A percentile compares a stretch with the other conserved stretches of the same genome.
These are phyloP conservation scores for Aegilops longissima DNA, from an alignment of 176 grass and related monocot genomes.

Conservation along the genomic window DNA sequence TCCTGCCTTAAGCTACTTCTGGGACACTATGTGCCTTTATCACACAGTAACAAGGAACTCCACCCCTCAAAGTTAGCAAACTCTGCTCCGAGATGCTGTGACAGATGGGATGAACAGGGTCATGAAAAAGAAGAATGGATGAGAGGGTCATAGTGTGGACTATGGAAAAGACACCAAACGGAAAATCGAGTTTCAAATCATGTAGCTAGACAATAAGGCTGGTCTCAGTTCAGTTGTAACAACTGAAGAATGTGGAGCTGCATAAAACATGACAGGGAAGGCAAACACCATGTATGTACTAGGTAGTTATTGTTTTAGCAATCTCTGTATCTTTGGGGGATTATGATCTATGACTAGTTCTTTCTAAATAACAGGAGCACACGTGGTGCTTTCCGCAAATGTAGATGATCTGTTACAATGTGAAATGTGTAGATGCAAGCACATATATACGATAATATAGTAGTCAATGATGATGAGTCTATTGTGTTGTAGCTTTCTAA, in stretches of 20 bases:
- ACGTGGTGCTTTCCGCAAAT: not conserved
- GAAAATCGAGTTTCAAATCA: not conserved
- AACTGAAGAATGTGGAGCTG: not conserved
- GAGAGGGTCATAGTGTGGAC: not conserved
- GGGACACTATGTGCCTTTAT: not conserved
- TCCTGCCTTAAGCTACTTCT: not conserved
- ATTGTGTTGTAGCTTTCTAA: not conserved
- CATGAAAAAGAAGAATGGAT: not conserved
- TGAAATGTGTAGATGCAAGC: not conserved
- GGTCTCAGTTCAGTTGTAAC: not conserved
- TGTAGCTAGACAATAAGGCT: not conserved
- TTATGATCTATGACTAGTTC: not conserved
- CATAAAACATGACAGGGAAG: not conserved
- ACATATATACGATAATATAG: not conserved
- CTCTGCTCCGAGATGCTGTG: not conserved
- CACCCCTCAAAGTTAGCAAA: not conserved
- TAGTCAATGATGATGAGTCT: not conserved
- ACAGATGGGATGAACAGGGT: not conserved
- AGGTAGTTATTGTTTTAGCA: not conserved
- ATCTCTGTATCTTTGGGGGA: not conserved
- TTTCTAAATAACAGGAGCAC: not conserved
- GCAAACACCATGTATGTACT: not conserved
- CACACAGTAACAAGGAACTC: not conserved
- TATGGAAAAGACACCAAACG: not conserved
- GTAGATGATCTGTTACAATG: not conserved